Percentiles rank a stretch among this genome's conserved stretches.
phyloP scores from a whole-genome alignment of 441 rosid genomes.

The Arabidopsis lyrata region DNA sequence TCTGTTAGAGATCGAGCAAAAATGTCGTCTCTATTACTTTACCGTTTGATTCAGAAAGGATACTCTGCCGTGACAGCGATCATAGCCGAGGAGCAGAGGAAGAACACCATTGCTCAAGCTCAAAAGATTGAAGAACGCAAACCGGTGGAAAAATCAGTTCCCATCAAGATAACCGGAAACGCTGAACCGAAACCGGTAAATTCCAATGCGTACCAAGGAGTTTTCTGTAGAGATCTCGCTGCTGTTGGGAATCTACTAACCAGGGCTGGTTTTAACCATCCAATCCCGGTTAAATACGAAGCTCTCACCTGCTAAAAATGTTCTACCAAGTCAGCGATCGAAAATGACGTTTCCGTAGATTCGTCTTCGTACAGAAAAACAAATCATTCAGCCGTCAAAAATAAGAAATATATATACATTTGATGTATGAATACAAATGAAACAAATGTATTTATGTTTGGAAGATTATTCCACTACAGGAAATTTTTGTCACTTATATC shows the following conservation, averaged over 20 bases:
- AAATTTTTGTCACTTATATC: constrained; percentile 68
- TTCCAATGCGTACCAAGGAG: constrained; percentile 69
- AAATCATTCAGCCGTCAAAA: constrained; percentile 17
- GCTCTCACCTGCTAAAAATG: constrained; percentile 80
- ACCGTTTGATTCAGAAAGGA: constrained; percentile 45
- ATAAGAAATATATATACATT: neutral
- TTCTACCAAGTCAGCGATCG: constrained; percentile 22
- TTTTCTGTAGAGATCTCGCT: constrained; percentile 86
- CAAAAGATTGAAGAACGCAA: constrained; percentile 14
- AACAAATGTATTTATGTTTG: constrained; percentile 12
- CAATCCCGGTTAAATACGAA: constrained; percentile 74
- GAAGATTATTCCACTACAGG: constrained; percentile 47
- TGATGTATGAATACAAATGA: constrained; percentile 23
- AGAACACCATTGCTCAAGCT: neutral
- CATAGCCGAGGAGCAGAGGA: constrained; percentile 42
- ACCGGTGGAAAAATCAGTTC: constrained; percentile 32
- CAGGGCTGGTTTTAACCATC: constrained; percentile 79
- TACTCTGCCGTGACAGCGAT: constrained; percentile 27
- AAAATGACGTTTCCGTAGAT: constrained; percentile 40
- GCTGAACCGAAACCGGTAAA: constrained; percentile 28
- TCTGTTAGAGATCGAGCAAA: constrained; percentile 41
- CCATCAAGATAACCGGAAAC: neutral
- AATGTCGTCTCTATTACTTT: constrained; percentile 43
- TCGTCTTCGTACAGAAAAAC: constrained; percentile 53
- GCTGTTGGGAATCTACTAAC: constrained; percentile 70